phyloP scores from a whole-genome alignment of 495 filamentous ascomycete species.

The Trichoderma virens region DNA sequence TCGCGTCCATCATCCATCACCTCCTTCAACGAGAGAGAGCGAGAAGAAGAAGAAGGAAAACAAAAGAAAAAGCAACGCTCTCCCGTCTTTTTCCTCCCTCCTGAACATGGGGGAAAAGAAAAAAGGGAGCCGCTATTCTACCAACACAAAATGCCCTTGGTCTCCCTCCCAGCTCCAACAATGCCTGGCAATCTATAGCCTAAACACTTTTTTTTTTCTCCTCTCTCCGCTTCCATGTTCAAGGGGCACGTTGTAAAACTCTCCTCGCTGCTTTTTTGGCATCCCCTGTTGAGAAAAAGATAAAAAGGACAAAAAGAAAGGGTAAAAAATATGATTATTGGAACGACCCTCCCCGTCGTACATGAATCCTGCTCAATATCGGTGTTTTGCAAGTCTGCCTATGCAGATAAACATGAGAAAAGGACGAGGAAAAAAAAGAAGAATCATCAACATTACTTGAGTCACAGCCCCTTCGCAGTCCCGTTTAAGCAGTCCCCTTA shows the following conservation, averaged over 20 bases:
- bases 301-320: slow-evolving; percentile 12
- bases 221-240: background rate
- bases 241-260: background rate
- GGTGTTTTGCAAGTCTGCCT: slow-evolving; percentile 14
- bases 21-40: too few relatives aligned
- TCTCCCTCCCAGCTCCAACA: background rate
- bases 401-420: slow-evolving; percentile 14
- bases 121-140: too few relatives aligned
- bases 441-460: slow-evolving; percentile 14
- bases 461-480: background rate
- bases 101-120: too few relatives aligned
- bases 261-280: background rate
- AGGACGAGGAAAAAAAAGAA: slow-evolving; percentile 14
- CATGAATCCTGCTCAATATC: slow-evolving; percentile 5
- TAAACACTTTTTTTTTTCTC: background rate
- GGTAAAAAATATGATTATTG: slow-evolving; percentile 19
- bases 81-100: too few relatives aligned
- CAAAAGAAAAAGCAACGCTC: background rate
- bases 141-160: background rate
- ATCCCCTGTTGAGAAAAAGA: background rate
- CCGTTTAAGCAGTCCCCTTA: background rate
- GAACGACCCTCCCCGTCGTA: slow-evolving; percentile 15
- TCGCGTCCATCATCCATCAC: background rate
- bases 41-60: background rate
- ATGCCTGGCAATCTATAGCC: too few relatives aligned